Evolutionary conservation across 305 asterid genomes (phyloP).

Genomic region (Fraxinus paxiana): DNA sequence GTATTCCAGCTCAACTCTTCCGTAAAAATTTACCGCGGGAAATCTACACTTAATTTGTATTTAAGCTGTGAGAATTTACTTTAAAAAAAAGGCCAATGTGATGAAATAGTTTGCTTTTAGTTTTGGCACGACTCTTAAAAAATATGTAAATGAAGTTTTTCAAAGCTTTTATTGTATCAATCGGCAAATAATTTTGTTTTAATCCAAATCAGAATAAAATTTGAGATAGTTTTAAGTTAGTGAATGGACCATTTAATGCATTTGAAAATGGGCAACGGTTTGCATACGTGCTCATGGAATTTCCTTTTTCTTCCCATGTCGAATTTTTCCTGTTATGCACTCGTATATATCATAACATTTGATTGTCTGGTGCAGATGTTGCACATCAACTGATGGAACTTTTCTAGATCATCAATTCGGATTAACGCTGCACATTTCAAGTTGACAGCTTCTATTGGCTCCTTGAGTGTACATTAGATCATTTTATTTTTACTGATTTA

Average conservation of each 20-base stretch:
- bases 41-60: background rate
- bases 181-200: background rate
- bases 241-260: too few species aligned
- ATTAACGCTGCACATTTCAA: background rate
- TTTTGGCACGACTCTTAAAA: background rate
- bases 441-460: background rate
- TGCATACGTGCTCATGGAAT: background rate
- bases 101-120: background rate
- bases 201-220: background rate
- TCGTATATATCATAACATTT: background rate
- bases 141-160: background rate
- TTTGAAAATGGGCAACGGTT: background rate
- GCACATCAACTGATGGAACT: constrained; percentile 83
- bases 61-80: background rate
- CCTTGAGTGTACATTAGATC: background rate
- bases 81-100: background rate
- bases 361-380: constrained; percentile 50
- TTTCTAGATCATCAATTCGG: constrained; percentile 31
- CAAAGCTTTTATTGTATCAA: background rate
- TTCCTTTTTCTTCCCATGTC: background rate
- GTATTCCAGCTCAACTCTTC: background rate
- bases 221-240: background rate
- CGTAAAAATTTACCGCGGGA: background rate
- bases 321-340: background rate
- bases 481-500: background rate